Conservation (phyloP, 2,329 filamentous ascomycete species). For the Aspergillus persii region DNA sequence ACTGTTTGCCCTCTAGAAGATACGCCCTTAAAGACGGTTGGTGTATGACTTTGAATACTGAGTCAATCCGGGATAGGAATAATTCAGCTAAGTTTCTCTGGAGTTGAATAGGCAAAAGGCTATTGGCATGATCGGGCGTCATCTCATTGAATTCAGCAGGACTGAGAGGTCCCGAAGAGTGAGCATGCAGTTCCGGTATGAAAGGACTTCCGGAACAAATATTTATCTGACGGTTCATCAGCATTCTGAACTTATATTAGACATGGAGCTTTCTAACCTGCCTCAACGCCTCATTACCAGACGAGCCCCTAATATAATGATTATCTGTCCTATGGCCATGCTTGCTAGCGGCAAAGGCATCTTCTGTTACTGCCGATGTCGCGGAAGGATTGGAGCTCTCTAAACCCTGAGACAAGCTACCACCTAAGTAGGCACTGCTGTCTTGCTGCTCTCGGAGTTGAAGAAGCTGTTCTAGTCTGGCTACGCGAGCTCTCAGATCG, state of each 20-base stretch:
- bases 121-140: constrained; percentile 6
- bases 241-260: not conserved
- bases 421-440: not conserved
- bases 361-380: not conserved
- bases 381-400: not conserved
- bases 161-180: not conserved
- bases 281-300: not conserved
- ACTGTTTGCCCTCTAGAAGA: constrained; percentile 24
- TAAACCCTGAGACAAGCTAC: not conserved
- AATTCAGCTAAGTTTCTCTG: constrained; percentile 21
- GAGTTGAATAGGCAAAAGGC: not conserved
- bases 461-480: constrained; percentile 25
- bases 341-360: not conserved
- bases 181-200: not conserved
- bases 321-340: not conserved
- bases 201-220: not conserved
- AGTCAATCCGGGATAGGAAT: constrained; percentile 29
- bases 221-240: not conserved
- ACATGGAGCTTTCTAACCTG: not conserved
- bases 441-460: not conserved
- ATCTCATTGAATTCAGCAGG: not conserved
- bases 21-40: constrained; percentile 26
- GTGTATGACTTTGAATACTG: constrained; percentile 33
- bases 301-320: not conserved
- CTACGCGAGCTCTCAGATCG: constrained; percentile 23